These are phyloP conservation scores for Arthrobotrys megalospora DNA, from an alignment of 2,329 filamentous ascomycete genomes.

Conservation along the genomic window DNA sequence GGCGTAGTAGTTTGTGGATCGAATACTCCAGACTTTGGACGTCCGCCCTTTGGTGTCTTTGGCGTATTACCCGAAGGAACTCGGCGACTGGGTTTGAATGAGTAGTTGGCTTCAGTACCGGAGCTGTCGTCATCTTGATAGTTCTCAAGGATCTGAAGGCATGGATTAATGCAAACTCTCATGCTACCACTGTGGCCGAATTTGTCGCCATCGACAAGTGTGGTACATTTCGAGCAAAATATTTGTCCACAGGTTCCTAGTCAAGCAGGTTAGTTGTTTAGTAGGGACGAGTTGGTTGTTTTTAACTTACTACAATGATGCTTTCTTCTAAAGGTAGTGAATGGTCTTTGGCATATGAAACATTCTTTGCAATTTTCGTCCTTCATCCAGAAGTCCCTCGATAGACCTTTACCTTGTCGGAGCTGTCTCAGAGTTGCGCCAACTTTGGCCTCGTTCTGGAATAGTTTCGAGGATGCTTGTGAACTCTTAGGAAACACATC, in stretches of 20 bases:
- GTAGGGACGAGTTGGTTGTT: background rate
- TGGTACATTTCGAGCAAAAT: slow-evolving; percentile 96
- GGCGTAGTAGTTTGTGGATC: slow-evolving; percentile 66
- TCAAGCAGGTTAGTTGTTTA: background rate
- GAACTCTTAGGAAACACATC: slow-evolving; percentile 34
- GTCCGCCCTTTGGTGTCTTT: slow-evolving; percentile 49
- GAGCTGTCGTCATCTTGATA: slow-evolving; percentile 70
- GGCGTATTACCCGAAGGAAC: slow-evolving; percentile 38
- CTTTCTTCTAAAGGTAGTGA: slow-evolving; percentile 93
- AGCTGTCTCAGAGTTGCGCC: slow-evolving; percentile 72
- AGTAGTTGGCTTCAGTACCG: slow-evolving; percentile 54
- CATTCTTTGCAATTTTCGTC: slow-evolving; percentile 98
- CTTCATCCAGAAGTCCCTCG: slow-evolving; percentile 99
- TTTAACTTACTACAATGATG: slow-evolving; percentile 85
- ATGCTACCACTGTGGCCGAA: slow-evolving; percentile 90
- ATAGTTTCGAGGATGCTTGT: slow-evolving; percentile 63
- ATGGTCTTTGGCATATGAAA: slow-evolving; percentile 89
- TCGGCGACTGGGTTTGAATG: slow-evolving; percentile 48
- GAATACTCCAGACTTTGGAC: slow-evolving; percentile 66
- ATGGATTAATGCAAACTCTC: slow-evolving; percentile 87
- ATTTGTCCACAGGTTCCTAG: slow-evolving; percentile 87
- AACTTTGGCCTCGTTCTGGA: slow-evolving; percentile 66
- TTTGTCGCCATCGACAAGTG: slow-evolving; percentile 85
- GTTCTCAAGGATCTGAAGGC: slow-evolving; percentile 89
- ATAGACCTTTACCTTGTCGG: slow-evolving; percentile 83